A percentile compares a stretch with the other conserved stretches of the same genome.
phyloP scores from a whole-genome alignment of 331 rosid species.

The Erythrophleum ivorense region DNA sequence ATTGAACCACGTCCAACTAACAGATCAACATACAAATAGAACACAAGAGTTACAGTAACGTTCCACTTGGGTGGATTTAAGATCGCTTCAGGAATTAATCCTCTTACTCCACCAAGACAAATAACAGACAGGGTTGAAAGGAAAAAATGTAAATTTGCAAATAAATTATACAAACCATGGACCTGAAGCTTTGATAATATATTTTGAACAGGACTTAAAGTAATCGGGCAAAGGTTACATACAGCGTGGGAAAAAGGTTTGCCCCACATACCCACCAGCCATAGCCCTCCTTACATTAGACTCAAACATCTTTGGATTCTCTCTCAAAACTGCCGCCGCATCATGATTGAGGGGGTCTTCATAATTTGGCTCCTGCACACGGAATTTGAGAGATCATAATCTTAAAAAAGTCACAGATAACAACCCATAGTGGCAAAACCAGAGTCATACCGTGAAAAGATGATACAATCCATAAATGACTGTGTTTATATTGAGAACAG shows the following conservation, averaged over 20 bases:
- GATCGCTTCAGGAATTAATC: slow-evolving; percentile 30
- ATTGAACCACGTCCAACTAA: slow-evolving; percentile 22
- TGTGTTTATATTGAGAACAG: slow-evolving; percentile 79
- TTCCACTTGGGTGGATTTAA: slow-evolving; percentile 37
- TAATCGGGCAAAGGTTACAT: slow-evolving; percentile 46
- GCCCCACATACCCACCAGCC: slow-evolving; percentile 87
- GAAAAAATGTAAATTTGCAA: slow-evolving; percentile 34
- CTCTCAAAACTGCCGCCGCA: slow-evolving; percentile 85
- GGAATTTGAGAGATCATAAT: slow-evolving; percentile 10
- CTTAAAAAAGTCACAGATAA: slow-evolving; percentile 3
- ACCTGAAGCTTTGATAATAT: slow-evolving; percentile 40
- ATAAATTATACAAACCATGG: slow-evolving; percentile 52
- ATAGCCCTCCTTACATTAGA: slow-evolving; percentile 79
- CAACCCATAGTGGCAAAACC: neutral
- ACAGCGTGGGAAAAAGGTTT: slow-evolving; percentile 68
- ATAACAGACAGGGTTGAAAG: slow-evolving; percentile 21
- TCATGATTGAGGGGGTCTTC: slow-evolving; percentile 91
- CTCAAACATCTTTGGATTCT: slow-evolving; percentile 67
- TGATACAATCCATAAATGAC: slow-evolving; percentile 76
- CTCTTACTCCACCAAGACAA: slow-evolving; percentile 37
- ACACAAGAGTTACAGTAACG: slow-evolving; percentile 42
- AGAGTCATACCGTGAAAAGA: slow-evolving; percentile 71
- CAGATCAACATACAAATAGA: slow-evolving; percentile 28
- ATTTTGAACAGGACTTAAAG: slow-evolving; percentile 26
- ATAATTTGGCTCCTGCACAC: slow-evolving; percentile 71